A percentile compares a stretch with the other conserved stretches of the same genome.
Evolutionary conservation across 2,329 filamentous ascomycete genomes (phyloP).

Genomic region (Laburnicola sp.): DNA sequence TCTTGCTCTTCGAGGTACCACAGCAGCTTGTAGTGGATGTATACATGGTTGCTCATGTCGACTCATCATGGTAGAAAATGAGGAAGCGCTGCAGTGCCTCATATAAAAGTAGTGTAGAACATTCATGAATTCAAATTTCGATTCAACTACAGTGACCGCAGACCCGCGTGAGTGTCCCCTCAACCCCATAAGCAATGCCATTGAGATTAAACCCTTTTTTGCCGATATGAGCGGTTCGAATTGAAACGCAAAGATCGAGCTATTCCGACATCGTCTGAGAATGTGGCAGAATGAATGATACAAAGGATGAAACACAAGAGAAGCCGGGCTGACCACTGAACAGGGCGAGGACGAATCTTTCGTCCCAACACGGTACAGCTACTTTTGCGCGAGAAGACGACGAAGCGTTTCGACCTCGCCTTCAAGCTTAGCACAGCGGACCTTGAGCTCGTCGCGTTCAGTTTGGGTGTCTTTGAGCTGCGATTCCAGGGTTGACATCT

Average conservation of each 20-base stretch:
- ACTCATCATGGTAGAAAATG: slow-evolving; percentile 22
- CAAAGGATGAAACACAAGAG: slow-evolving; percentile 3
- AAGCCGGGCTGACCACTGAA: no score
- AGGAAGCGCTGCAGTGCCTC: not conserved
- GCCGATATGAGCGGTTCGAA: slow-evolving; percentile 35
- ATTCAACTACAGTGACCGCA: not conserved
- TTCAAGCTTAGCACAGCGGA: slow-evolving; percentile 66
- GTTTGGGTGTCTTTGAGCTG: slow-evolving; percentile 61
- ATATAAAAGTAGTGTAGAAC: slow-evolving; percentile 7
- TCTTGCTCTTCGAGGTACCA: no score
- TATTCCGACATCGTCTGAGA: slow-evolving; percentile 40
- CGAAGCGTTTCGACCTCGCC: slow-evolving; percentile 66
- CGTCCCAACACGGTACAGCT: slow-evolving; percentile 11
- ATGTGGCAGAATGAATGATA: slow-evolving; percentile 12
- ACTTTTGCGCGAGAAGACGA: slow-evolving; percentile 49
- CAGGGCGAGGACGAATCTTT: no score
- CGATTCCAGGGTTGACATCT: slow-evolving; percentile 63
- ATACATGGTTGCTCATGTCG: slow-evolving; percentile 7
- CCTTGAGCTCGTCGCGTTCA: slow-evolving; percentile 65
- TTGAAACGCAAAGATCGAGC: slow-evolving; percentile 27
- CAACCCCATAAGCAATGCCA: slow-evolving; percentile 7
- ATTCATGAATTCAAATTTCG: slow-evolving; percentile 1
- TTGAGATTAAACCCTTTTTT: slow-evolving; percentile 33
- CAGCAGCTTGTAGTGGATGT: not conserved
- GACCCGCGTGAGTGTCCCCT: slow-evolving; percentile 1